Conservation (phyloP, 2,329 filamentous ascomycete species). For the Leptographium procerum region DNA sequence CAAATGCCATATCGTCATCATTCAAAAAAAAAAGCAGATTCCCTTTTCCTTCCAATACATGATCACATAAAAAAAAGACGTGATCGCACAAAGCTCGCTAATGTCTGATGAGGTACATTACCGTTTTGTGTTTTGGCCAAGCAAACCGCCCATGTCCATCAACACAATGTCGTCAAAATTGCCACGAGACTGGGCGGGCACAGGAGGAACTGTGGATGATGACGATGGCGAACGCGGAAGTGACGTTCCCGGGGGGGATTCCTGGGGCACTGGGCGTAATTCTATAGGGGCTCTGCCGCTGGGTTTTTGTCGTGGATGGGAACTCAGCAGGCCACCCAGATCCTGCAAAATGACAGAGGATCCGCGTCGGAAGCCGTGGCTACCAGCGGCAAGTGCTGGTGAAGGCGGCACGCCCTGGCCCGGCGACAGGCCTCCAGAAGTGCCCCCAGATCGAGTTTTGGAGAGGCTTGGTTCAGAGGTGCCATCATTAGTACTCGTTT, state of each 20-base stretch:
- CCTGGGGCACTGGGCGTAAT: conserved; percentile 34
- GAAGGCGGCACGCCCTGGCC: conserved; percentile 29
- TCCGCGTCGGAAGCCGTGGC: conserved; percentile 36
- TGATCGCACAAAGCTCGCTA: not conserved
- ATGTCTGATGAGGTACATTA: not conserved
- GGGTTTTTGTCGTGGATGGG: conserved; percentile 14
- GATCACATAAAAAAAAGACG: not conserved
- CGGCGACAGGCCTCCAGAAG: conserved; percentile 17
- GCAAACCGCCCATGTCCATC: conserved; percentile 11
- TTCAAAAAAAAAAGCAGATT: not conserved
- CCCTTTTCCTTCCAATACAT: no score
- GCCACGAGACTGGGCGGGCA: not conserved
- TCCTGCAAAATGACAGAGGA: conserved; percentile 49
- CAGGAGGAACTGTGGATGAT: not conserved
- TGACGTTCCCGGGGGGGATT: not conserved
- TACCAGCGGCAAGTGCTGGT: conserved; percentile 27
- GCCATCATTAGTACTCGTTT: conserved; percentile 10
- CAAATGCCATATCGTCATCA: not conserved
- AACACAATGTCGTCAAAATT: conserved; percentile 7
- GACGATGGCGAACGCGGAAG: not conserved
- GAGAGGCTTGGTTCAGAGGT: conserved; percentile 30
- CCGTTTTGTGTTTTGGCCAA: not conserved
- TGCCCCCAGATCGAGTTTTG: conserved; percentile 21
- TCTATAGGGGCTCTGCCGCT: conserved; percentile 10
- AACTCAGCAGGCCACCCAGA: conserved; percentile 40